Percentiles rank a stretch among this genome's conserved stretches.
Evolutionary conservation across 495 filamentous ascomycete genomes (phyloP).

Genomic region (Penicillium paradoxum): DNA sequence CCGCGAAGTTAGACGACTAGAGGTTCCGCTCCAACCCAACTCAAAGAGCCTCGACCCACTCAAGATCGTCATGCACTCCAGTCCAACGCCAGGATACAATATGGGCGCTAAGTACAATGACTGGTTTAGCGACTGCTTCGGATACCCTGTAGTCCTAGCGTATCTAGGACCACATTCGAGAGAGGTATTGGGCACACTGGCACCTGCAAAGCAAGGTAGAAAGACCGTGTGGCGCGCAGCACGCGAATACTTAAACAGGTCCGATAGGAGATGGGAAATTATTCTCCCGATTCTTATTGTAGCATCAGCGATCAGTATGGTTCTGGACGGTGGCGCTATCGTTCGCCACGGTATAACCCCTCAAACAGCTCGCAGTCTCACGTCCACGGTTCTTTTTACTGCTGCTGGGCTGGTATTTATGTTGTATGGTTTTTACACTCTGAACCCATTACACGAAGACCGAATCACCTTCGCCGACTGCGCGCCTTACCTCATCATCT

Average conservation of each 20-base stretch:
- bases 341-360: background rate
- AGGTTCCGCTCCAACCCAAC: constrained; percentile 58
- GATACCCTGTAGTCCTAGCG: constrained; percentile 59
- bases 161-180: constrained; percentile 64
- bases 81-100: constrained; percentile 58
- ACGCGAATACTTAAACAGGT: background rate
- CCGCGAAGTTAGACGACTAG: constrained; percentile 29
- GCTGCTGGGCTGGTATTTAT: background rate
- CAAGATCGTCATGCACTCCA: constrained; percentile 57
- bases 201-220: constrained; percentile 24
- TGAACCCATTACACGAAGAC: constrained; percentile 18
- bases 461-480: constrained; percentile 75
- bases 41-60: constrained; percentile 44
- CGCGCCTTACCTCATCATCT: constrained; percentile 70
- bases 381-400: background rate
- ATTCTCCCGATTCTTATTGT: background rate
- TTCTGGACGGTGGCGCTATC: background rate
- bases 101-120: constrained; percentile 61
- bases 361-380: background rate
- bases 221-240: background rate
- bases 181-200: constrained; percentile 57
- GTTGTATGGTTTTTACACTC: background rate
- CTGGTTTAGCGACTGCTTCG: constrained; percentile 73
- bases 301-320: background rate
- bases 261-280: background rate